Conservation (phyloP, 164 flowering plant genomes). For the Berberis thunbergii region DNA sequence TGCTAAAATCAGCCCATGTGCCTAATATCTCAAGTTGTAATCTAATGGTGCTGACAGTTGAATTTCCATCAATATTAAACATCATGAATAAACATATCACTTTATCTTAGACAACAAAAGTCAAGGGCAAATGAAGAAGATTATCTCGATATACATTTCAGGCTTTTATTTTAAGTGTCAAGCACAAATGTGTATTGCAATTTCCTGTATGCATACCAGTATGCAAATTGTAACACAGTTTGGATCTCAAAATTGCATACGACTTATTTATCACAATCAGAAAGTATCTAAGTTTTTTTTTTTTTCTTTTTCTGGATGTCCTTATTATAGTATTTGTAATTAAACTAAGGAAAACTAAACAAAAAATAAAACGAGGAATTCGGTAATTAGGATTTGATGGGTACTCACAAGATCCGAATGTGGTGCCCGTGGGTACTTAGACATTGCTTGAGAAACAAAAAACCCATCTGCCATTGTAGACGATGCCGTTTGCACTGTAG, state of each 20-base stretch:
- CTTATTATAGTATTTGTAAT: no score
- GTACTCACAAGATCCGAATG: conserved; percentile 64
- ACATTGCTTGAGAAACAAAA: conserved; percentile 73
- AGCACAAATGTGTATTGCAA: neutral
- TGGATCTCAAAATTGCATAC: no score
- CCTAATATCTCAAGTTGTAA: no score
- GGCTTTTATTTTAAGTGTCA: neutral
- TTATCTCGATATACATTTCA: neutral
- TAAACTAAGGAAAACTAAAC: neutral
- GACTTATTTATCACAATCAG: no score
- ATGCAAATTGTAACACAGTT: no score
- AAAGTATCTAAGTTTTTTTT: no score
- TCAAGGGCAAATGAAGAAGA: neutral
- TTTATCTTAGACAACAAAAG: neutral
- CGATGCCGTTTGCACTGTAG: conserved; percentile 43
- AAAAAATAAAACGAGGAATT: neutral
- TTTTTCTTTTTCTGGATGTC: no score
- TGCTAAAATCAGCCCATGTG: no score
- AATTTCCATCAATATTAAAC: neutral
- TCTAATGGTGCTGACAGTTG: no score
- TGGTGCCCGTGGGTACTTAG: conserved; percentile 71
- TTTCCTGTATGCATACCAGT: no score
- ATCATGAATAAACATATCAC: neutral
- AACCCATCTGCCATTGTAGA: conserved; percentile 54
- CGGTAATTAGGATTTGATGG: neutral